Percentiles rank a stretch among this genome's conserved stretches.
Conservation (phyloP, 2,329 filamentous ascomycete genomes). For the Aspergillus terreus region DNA sequence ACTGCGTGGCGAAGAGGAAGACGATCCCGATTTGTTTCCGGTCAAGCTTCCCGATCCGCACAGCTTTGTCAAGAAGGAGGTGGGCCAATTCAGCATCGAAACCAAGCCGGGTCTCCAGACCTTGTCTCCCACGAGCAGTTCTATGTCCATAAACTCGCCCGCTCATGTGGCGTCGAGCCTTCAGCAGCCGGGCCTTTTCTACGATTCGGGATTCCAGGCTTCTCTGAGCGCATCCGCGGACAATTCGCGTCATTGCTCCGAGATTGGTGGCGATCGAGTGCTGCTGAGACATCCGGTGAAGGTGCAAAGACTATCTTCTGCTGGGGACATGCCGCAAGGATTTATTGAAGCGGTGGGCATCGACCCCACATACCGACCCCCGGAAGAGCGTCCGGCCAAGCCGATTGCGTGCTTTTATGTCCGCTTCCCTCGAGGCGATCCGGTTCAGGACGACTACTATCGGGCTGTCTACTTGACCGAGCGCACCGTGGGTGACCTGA, state of each 20-base stretch:
- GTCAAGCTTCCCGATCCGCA: constrained; percentile 35
- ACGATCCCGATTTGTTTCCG: constrained; percentile 44
- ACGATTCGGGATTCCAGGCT: constrained; percentile 19
- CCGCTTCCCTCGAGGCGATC: constrained; percentile 52
- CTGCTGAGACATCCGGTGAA: constrained; percentile 27
- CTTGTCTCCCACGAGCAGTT: constrained; percentile 39
- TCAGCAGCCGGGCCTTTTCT: constrained; percentile 12
- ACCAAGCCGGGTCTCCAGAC: constrained; percentile 28
- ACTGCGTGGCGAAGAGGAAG: constrained; percentile 41
- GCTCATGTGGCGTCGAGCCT: constrained; percentile 16
- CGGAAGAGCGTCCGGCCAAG: constrained; percentile 66
- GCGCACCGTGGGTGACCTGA: constrained; percentile 71
- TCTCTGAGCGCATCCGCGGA: constrained; percentile 24
- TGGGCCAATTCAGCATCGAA: constrained; percentile 31
- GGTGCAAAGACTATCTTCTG: constrained; percentile 23
- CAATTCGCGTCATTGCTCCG: constrained; percentile 18
- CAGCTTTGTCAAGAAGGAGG: constrained; percentile 30
- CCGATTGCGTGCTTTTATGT: constrained; percentile 87
- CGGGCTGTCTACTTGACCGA: constrained; percentile 81
- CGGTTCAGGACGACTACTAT: constrained; percentile 60
- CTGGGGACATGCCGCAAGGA: constrained; percentile 55
- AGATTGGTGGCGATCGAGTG: constrained; percentile 16
- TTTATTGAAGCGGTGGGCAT: constrained; percentile 92
- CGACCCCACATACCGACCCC: constrained; percentile 79
- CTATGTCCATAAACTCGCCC: constrained; percentile 37